Percentiles rank a stretch among this genome's conserved stretches.
These are phyloP conservation scores for Rosa lucieae DNA, from an alignment of 306 rosid genomes.

Conservation along the genomic window DNA sequence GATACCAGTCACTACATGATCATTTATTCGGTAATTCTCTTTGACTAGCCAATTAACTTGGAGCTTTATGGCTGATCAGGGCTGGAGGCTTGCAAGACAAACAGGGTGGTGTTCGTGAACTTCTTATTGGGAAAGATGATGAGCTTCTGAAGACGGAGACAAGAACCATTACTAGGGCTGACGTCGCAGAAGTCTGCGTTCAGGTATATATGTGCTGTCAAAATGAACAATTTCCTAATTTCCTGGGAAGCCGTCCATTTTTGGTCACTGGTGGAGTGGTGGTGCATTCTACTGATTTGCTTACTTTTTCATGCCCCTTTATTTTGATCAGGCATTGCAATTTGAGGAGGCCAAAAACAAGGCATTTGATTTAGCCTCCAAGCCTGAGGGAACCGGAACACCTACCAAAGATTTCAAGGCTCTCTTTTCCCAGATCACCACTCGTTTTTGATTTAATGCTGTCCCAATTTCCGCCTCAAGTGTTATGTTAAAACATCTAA, in stretches of 20 bases:
- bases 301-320: not conserved
- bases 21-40: not conserved
- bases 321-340: constrained; percentile 58
- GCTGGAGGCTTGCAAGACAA: constrained; percentile 94
- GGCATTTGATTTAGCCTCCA: constrained; percentile 89
- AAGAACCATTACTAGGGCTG: constrained; percentile 76
- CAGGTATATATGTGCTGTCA: constrained; percentile 53
- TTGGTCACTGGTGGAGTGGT: not conserved
- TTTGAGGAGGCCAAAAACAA: constrained; percentile 74
- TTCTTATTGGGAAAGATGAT: constrained; percentile 81
- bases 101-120: constrained; percentile 81
- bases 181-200: constrained; percentile 90
- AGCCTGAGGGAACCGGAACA: constrained; percentile 73
- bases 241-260: not conserved
- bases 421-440: constrained; percentile 64
- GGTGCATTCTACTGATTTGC: not conserved
- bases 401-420: constrained; percentile 92
- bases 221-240: not conserved
- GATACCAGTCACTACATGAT: not conserved
- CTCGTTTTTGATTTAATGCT: constrained; percentile 45
- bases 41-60: not conserved
- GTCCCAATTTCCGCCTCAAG: not conserved
- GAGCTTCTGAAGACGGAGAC: constrained; percentile 86
- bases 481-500: not conserved
- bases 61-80: constrained; percentile 38